Evolutionary conservation across 495 filamentous ascomycete species (phyloP).

Genomic region (Aspergillus bridgeri): DNA sequence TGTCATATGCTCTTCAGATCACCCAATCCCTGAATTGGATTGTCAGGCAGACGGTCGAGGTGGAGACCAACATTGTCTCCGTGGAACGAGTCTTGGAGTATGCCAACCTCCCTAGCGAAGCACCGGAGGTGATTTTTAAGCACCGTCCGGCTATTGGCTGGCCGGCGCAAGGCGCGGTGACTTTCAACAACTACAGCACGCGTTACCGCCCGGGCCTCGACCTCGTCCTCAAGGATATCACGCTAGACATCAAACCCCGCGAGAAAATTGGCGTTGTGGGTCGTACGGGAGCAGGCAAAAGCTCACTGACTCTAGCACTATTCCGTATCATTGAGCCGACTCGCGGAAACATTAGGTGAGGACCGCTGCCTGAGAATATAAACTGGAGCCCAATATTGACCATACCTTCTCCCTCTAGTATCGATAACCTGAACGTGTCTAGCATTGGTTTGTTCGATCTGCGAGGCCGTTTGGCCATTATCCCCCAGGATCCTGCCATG

Average conservation of each 20-base stretch:
- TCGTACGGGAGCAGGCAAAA: conserved; percentile 94
- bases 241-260: conserved; percentile 84
- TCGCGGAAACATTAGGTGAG: conserved; percentile 67
- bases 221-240: conserved; percentile 88
- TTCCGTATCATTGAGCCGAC: conserved; percentile 94
- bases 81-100: conserved; percentile 98
- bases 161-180: conserved; percentile 86
- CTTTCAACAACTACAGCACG: conserved; percentile 91
- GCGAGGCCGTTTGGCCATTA: conserved; percentile 88
- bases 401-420: conserved; percentile 41
- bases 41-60: conserved; percentile 96
- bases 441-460: conserved; percentile 88
- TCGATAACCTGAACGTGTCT: conserved; percentile 86
- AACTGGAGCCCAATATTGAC: not conserved
- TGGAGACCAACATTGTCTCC: conserved; percentile 98
- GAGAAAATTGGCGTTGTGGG: conserved; percentile 99
- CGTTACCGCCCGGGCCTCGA: conserved; percentile 87
- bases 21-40: conserved; percentile 99
- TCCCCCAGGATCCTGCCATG: conserved; percentile 95
- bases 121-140: conserved; percentile 88
- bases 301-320: conserved; percentile 85
- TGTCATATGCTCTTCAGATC: conserved; percentile 97
- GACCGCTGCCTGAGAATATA: conserved; percentile 5
- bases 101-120: conserved; percentile 87
- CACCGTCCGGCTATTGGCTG: conserved; percentile 84